phyloP scores from a whole-genome alignment of 495 filamentous ascomycete genomes.

The Immersiella caudata region DNA sequence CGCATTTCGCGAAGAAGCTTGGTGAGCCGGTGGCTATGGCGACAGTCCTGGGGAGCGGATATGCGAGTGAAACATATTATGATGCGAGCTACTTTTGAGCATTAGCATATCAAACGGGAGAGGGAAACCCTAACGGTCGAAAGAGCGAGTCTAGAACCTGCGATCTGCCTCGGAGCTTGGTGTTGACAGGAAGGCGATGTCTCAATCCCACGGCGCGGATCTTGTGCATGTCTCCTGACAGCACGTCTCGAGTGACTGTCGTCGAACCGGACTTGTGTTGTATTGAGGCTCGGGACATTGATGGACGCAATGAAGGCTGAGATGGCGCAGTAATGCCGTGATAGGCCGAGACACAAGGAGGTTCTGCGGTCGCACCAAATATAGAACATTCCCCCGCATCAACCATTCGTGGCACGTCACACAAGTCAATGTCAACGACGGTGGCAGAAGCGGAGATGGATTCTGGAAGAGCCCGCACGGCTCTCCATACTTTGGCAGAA shows the following conservation, averaged over 20 bases:
- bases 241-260: not conserved
- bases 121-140: not conserved
- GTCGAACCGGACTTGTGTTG: not conserved
- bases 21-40: slow-evolving; percentile 48
- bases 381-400: not conserved
- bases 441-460: not conserved
- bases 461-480: not conserved
- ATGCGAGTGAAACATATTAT: slow-evolving; percentile 34
- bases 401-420: not conserved
- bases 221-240: not conserved
- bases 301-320: not conserved
- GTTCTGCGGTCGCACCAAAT: not conserved
- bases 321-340: not conserved
- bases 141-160: not conserved
- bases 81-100: slow-evolving; percentile 32
- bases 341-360: not conserved
- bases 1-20: slow-evolving; percentile 56
- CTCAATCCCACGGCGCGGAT: not conserved
- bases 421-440: not conserved
- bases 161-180: not conserved
- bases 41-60: slow-evolving; percentile 57
- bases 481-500: not conserved
- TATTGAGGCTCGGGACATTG: not conserved
- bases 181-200: not conserved
- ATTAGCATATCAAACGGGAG: not conserved